Base-by-base conservation (phyloP, 1,139 yeast genomes). In the Diutina catenulata region DNA sequence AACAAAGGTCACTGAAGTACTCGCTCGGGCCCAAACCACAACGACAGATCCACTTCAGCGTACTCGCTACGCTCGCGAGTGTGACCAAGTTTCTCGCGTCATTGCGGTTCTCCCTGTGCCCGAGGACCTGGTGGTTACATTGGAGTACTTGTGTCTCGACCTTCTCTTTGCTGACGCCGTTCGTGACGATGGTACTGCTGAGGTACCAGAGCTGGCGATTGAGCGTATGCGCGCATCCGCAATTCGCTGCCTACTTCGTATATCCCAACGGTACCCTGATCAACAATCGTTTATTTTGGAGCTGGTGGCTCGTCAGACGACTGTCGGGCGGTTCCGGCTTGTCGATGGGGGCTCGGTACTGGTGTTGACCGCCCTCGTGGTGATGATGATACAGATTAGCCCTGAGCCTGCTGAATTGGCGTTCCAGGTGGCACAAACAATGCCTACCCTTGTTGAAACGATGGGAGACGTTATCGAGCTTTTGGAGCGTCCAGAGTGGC, bases 71-170 rank as follows among this genome's bases (percentile, higher is more conserved):
- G 23, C 33, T 19, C n/a, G 35, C 11, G 25, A 31, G 5, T 13
- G 15, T 5, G 25, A 19, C 13, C 5, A n/a, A 5, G 6, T 31
- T 9, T 24, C 25, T 8, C 10, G 21, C 8, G n/a, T 31, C 5
- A 6, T 31, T 3, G 16, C 3, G 8, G n/a, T 9, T 5, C 8
- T 31, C 10, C 35, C 35, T 4, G n/a, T 21, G 9, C 35, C 20
- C 3, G 10, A 5, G 5, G 35, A 31, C 7, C 23, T 21, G 13
- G 35, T 21, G 24, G 35, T 31, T 8, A 31, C 35, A 4, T 25
- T 31, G 6, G 35, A 31, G n/a, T 31, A 31, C 18, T 13, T 31
- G n/a, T 31, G 35, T 19, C 21, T 31, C 14, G 35, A 31, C 13
- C 9, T 31, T 19, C 11, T 31, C 7, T 31, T 31, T 31, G 16